These are phyloP conservation scores for Stellera chamaejasme DNA, from an alignment of 345 rosid species.

Conservation along the genomic window DNA sequence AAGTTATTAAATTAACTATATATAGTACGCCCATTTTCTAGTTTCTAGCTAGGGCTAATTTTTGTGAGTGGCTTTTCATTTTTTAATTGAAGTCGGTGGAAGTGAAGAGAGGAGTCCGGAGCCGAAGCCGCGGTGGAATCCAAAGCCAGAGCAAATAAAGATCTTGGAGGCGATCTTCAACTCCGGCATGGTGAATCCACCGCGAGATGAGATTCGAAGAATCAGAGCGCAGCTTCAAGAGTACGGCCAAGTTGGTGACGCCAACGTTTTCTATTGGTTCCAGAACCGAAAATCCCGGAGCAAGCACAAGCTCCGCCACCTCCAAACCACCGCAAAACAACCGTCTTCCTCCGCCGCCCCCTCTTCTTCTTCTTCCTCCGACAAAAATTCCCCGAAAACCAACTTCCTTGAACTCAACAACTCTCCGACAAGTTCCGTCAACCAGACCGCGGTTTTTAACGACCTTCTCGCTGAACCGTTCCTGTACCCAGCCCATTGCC, in stretches of 20 bases:
- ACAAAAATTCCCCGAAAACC: slow-evolving; percentile 43
- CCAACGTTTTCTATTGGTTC: slow-evolving; percentile 98
- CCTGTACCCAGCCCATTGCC: slow-evolving; percentile 32
- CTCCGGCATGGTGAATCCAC: slow-evolving; percentile 99
- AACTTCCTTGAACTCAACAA: slow-evolving; percentile 18
- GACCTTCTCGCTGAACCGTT: slow-evolving; percentile 45
- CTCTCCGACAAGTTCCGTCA: slow-evolving; percentile 33
- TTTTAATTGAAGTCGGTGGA: slow-evolving; percentile 27
- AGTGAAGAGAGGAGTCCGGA: slow-evolving; percentile 91
- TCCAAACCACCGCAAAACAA: slow-evolving; percentile 51
- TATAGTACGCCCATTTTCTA: not conserved
- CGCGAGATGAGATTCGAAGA: slow-evolving; percentile 89
- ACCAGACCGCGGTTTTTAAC: slow-evolving; percentile 33
- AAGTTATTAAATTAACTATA: no score
- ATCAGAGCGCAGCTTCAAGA: slow-evolving; percentile 89
- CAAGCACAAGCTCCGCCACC: slow-evolving; percentile 85
- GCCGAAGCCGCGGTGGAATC: slow-evolving; percentile 99
- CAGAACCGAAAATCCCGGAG: slow-evolving; percentile 96
- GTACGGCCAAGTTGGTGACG: slow-evolving; percentile 97
- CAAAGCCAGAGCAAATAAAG: slow-evolving; percentile 95
- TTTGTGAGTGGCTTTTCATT: slow-evolving; percentile 4
- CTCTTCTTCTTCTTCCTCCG: slow-evolving; percentile 53
- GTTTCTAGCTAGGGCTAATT: slow-evolving; percentile 1
- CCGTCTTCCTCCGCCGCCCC: slow-evolving; percentile 9
- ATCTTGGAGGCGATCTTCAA: slow-evolving; percentile 92